A percentile compares a stretch with the other conserved stretches of the same genome.
These are phyloP conservation scores for Pogostemon cablin DNA, from an alignment of 257 asterid genomes.

Conservation along the genomic window DNA sequence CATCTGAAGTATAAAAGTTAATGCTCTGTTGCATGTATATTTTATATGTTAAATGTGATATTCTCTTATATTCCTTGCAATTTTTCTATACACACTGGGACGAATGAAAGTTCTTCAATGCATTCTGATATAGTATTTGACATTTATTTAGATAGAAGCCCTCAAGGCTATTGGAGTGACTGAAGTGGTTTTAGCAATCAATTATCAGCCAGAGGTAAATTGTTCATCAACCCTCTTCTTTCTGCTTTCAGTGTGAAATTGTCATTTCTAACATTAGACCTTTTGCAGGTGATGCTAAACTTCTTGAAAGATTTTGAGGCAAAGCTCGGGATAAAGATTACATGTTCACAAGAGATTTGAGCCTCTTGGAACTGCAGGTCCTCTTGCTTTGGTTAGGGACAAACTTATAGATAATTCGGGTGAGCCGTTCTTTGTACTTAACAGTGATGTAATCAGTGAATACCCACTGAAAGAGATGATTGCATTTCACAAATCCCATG, in stretches of 20 bases:
- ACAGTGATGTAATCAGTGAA: slow-evolving; percentile 93
- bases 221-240: background rate
- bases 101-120: slow-evolving; percentile 22
- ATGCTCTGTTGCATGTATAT: background rate
- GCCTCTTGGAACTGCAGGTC: slow-evolving; percentile 96
- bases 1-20: background rate
- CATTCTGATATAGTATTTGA: slow-evolving; percentile 13
- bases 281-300: slow-evolving; percentile 76
- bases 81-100: background rate
- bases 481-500: slow-evolving; percentile 78
- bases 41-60: background rate
- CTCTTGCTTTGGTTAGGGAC: slow-evolving; percentile 91
- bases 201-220: slow-evolving; percentile 87
- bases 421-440: too few relatives aligned
- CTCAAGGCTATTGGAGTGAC: slow-evolving; percentile 83
- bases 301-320: slow-evolving; percentile 82
- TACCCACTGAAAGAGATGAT: slow-evolving; percentile 81
- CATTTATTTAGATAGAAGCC: slow-evolving; percentile 71
- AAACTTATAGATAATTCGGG: slow-evolving; percentile 76
- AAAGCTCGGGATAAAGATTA: slow-evolving; percentile 78
- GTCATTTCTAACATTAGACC: slow-evolving; percentile 17
- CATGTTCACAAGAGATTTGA: slow-evolving; percentile 96
- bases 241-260: background rate
- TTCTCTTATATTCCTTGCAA: background rate
- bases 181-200: slow-evolving; percentile 86